Evolutionary conservation across 768 basidiomycete species (phyloP).

Genomic region (Agrocybe praecox): DNA sequence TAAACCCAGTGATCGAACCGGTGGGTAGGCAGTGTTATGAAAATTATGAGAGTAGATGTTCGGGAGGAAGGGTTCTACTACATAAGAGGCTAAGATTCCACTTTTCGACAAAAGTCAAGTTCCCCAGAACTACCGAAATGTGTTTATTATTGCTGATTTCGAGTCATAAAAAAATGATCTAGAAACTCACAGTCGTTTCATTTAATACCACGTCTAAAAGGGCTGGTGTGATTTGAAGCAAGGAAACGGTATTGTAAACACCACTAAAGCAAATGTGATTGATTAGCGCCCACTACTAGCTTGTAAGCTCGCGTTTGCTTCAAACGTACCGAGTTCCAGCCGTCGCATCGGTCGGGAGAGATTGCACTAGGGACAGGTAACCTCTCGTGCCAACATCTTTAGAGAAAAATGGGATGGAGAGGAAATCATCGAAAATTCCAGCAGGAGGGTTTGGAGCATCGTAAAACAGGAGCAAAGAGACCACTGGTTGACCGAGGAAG

Average conservation of each 20-base stretch:
- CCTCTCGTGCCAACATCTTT: slow-evolving; percentile 34
- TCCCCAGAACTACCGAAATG: slow-evolving; percentile 29
- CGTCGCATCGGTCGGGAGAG: slow-evolving; percentile 30
- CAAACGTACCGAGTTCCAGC: slow-evolving; percentile 9
- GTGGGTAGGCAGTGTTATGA: slow-evolving; percentile 47
- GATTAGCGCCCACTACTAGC: neutral
- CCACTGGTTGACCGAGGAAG: slow-evolving; percentile 34
- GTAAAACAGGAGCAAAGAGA: slow-evolving; percentile 45
- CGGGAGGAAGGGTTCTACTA: slow-evolving; percentile 47
- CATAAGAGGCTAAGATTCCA: slow-evolving; percentile 34
- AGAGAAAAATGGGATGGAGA: slow-evolving; percentile 36
- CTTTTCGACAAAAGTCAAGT: slow-evolving; percentile 19
- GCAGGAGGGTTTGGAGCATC: slow-evolving; percentile 46
- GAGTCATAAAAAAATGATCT: slow-evolving; percentile 19
- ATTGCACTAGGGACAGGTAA: slow-evolving; percentile 33
- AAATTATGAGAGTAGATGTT: slow-evolving; percentile 38
- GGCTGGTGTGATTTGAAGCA: slow-evolving; percentile 28
- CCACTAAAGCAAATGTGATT: slow-evolving; percentile 2
- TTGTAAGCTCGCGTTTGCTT: neutral
- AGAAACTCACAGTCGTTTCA: slow-evolving; percentile 33
- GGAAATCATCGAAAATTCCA: slow-evolving; percentile 49
- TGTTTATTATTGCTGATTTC: neutral
- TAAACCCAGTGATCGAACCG: slow-evolving; percentile 23
- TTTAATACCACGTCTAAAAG: slow-evolving; percentile 38
- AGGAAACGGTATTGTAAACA: slow-evolving; percentile 38